Base-by-base conservation (phyloP, 306 rosid species). In the Cercis canadensis region DNA sequence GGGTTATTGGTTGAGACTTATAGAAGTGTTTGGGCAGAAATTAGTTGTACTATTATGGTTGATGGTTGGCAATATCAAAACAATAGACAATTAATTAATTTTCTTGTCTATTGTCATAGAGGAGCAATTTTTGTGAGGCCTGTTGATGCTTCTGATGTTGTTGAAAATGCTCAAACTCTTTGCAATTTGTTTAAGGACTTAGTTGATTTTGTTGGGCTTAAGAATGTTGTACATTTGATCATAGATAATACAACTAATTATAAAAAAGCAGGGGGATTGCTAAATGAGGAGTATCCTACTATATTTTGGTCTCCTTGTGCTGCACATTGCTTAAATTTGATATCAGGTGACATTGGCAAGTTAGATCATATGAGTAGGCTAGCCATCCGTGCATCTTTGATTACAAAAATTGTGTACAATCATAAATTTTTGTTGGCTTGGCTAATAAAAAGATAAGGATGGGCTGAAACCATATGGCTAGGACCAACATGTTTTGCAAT, bases 191-290 rank as follows among this genome's bases (percentile, higher is more conserved):
- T 64, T 15, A 13, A 0, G 0, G 41, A 64, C 5, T 3, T 45
- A 4, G 69, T 64, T 12, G 56, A 64, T 1, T 45, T 44, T 44
- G 43, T 21, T 64, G 9, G 43, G 1, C n/a, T n/a, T n/a, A n/a
- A n/a, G n/a, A n/a, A n/a, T n/a, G n/a, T n/a, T n/a, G n/a, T n/a
- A n/a, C n/a, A 64, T 15, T 45, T 64, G 19, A 56, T 64, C 4
- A 64, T 10, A 24, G 43, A 64, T 29, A 64, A 64, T 64, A 56
- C 6, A 33, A 41, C 2, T 45, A 64, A 45, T 64, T 4, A 64
- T 45, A 45, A 21, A 8, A 6, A 11, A n/a, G n/a, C 10, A 6
- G 2, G 43, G 7, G 29, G 5, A 21, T 45, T 24, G 13, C 12
- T 64, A 9, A 45, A 4, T 45, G 69, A 64, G 4, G 45, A 15